Conservation (phyloP, 768 basidiomycete species). For the Pholiota microspora region DNA sequence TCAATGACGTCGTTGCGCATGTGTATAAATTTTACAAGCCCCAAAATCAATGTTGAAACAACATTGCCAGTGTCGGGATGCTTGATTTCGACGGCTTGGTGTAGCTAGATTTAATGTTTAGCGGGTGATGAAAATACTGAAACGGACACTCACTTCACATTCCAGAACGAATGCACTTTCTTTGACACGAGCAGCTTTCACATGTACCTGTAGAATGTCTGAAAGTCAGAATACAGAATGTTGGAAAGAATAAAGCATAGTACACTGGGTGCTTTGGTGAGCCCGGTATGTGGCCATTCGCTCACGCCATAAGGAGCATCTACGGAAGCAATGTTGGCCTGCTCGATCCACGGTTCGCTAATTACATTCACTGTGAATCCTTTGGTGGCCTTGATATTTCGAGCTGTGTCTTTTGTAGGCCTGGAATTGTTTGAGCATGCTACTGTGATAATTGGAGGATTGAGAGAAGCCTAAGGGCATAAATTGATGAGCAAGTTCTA, state of each 20-base stretch:
- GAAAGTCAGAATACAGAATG: background rate
- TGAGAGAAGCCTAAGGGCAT: constrained; percentile 40
- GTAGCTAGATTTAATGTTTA: constrained; percentile 14
- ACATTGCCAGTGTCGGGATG: constrained; percentile 32
- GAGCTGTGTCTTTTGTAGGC: constrained; percentile 54
- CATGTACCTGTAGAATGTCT: constrained; percentile 29
- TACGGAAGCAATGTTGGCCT: constrained; percentile 50
- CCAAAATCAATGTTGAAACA: constrained; percentile 45
- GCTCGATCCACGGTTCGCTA: constrained; percentile 63
- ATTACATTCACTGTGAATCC: constrained; percentile 76
- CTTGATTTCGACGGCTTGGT: constrained; percentile 39
- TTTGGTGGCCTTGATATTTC: constrained; percentile 62
- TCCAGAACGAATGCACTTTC: constrained; percentile 67
- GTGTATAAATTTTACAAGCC: constrained; percentile 55
- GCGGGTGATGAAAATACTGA: background rate
- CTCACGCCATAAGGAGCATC: constrained; percentile 50
- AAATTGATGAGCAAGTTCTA: constrained; percentile 1
- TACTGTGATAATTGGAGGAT: constrained; percentile 65
- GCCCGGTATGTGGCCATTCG: constrained; percentile 63
- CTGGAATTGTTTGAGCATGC: constrained; percentile 28
- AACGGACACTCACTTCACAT: constrained; percentile 39
- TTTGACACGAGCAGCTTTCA: constrained; percentile 54
- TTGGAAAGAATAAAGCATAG: constrained; percentile 19
- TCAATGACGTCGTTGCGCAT: constrained; percentile 55
- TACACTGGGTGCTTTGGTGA: constrained; percentile 59